Evolutionary conservation across 2,329 filamentous ascomycete species (phyloP), one percentile per base, ranked within the genome.

Genomic region (Emmonsiellopsis sp.): DNA sequence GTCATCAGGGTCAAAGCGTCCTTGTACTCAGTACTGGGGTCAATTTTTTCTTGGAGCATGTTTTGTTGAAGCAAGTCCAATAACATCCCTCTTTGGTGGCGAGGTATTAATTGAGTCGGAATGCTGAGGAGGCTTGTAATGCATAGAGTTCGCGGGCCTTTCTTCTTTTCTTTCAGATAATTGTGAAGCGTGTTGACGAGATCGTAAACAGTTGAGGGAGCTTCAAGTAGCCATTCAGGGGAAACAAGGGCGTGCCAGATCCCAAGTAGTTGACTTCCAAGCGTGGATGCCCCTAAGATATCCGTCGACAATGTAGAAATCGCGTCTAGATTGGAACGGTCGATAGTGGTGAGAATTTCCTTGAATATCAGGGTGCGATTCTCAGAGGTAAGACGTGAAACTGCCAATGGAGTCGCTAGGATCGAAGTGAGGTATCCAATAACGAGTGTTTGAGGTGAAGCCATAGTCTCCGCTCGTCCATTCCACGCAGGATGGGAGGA

Each of bases 1-100:
- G 69, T 67, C 67, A 73, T 70, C 56, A 73, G 59, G 4, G 68
- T 66, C 43, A 72, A 49, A 2, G 70, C 57, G 2, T 68, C 65
- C 8, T 64, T 53, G 33, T 27, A 9, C 40, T 37, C n/a, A 36
- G n/a, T 67, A 63, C 1, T 62, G 51, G 14, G 57, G 49, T 52
- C 53, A 62, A 47, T 62, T 52, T 66, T 57, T 7, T 42, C 17
- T 37, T 62, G 57, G n/a, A 68, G 48, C 11, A 71, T 34, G 47
- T 66, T 60, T 39, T 65, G 56, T 42, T 70, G 65, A 11, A 71
- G 54, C 17, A 65, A 57, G 51, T 73, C 68, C 37, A 71, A 47
- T 13, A 71, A 52, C 6, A 57, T 53, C 3, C 62, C 67, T 52
- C 69, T 63, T 44, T 70, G 63, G 33, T 68, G 65, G n/a, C 68